Conservation (phyloP, 306 rosid species). For the Amphicarpaea edgeworthii region DNA sequence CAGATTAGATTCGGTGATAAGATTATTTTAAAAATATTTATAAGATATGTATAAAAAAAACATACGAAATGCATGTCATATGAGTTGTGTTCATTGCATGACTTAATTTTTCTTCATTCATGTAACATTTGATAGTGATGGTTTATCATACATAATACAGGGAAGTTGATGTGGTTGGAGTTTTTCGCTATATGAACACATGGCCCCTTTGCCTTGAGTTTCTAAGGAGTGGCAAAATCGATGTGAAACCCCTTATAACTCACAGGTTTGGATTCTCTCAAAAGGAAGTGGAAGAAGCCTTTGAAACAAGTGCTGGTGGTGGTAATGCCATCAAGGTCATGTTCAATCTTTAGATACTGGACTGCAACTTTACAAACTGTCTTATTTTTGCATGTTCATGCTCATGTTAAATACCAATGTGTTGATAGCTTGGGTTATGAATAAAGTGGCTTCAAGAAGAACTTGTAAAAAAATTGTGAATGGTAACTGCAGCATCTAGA, state of each 20-base stretch:
- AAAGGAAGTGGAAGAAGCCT: constrained; percentile 86
- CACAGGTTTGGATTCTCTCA: constrained; percentile 91
- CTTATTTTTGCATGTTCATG: constrained; percentile 3
- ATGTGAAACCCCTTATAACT: constrained; percentile 85
- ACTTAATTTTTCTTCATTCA: not conserved
- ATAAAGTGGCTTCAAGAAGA: constrained; percentile 25
- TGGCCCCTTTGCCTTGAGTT: constrained; percentile 95
- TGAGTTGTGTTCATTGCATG: not conserved
- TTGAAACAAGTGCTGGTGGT: constrained; percentile 96
- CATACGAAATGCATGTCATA: not conserved
- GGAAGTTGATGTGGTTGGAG: constrained; percentile 90
- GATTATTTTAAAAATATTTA: not conserved
- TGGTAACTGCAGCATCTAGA: constrained; percentile 10
- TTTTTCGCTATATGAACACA: constrained; percentile 87
- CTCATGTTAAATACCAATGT: constrained; percentile 17
- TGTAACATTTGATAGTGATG: constrained; percentile 8
- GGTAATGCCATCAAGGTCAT: constrained; percentile 94
- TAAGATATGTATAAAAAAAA: not conserved
- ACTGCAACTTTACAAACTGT: not conserved
- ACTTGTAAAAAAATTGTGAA: not conserved
- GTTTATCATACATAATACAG: constrained; percentile 48
- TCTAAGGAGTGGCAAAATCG: constrained; percentile 81
- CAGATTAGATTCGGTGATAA: not conserved
- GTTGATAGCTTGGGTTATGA: constrained; percentile 15
- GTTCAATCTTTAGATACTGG: constrained; percentile 71